These are phyloP conservation scores for Rhodotorula paludigena DNA, from an alignment of 768 basidiomycete genomes.

Conservation along the genomic window DNA sequence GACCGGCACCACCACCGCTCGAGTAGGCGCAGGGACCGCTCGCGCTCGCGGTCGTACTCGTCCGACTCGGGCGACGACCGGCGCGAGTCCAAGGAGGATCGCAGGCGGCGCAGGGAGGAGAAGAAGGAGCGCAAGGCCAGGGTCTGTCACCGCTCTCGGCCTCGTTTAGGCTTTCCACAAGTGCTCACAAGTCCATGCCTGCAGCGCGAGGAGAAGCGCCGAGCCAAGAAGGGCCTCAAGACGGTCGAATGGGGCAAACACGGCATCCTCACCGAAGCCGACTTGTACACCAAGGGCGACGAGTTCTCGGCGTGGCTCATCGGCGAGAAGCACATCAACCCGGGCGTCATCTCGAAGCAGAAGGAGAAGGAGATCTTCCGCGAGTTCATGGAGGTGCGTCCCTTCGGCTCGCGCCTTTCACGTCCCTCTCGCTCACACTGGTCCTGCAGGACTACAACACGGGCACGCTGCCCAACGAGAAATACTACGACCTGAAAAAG, in stretches of 20 bases:
- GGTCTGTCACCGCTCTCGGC: neutral
- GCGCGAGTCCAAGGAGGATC: constrained; percentile 17
- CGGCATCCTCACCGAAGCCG: constrained; percentile 34
- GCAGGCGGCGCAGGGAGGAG: constrained; percentile 30
- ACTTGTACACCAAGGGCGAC: constrained; percentile 36
- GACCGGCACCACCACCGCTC: constrained; percentile 4
- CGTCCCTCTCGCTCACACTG: no score
- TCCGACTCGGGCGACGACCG: constrained; percentile 24
- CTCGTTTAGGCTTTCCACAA: neutral
- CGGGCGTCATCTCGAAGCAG: constrained; percentile 22
- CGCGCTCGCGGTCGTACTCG: neutral
- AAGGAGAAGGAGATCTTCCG: constrained; percentile 36
- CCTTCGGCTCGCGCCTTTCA: no score
- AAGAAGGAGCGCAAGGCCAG: constrained; percentile 36
- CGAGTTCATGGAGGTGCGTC: constrained; percentile 32
- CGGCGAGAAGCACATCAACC: constrained; percentile 24
- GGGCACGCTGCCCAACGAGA: constrained; percentile 30
- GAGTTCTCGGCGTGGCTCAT: constrained; percentile 37
- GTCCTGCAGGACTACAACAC: constrained; percentile 34
- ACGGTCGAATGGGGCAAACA: constrained; percentile 33
- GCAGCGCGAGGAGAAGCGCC: constrained; percentile 23
- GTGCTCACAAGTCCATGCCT: neutral
- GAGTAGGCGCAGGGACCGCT: constrained; percentile 1
- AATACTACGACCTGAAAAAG: constrained; percentile 33
- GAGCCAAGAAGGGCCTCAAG: constrained; percentile 23